phyloP scores from a whole-genome alignment of 2,329 filamentous ascomycete genomes.

The Colletotrichum sp. region DNA sequence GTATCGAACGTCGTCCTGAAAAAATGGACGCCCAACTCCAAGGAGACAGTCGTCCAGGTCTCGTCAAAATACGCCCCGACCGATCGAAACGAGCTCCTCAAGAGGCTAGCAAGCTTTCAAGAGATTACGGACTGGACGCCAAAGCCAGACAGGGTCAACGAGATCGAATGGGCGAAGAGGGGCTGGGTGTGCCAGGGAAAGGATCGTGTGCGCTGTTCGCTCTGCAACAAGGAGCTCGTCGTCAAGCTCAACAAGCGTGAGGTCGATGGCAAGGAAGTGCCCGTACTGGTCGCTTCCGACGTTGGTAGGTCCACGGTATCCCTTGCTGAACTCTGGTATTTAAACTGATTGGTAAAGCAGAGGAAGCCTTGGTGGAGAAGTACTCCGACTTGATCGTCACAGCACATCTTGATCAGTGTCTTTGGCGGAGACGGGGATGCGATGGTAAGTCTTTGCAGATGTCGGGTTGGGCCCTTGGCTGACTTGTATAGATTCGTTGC shows the following conservation, averaged over 20 bases:
- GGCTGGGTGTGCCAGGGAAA: conserved; percentile 88
- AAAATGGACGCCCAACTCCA: conserved; percentile 41
- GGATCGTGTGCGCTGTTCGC: conserved; percentile 84
- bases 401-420: conserved; percentile 80
- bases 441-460: conserved; percentile 62
- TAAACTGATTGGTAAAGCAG: conserved; percentile 32
- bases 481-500: conserved; percentile 54
- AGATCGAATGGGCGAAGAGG: conserved; percentile 92
- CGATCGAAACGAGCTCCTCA: conserved; percentile 83
- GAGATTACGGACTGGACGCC: conserved; percentile 93
- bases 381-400: conserved; percentile 76
- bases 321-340: neutral
- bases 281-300: conserved; percentile 62
- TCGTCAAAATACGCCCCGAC: conserved; percentile 77
- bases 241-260: conserved; percentile 75
- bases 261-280: conserved; percentile 58
- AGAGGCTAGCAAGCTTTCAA: conserved; percentile 84
- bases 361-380: conserved; percentile 74
- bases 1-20: conserved; percentile 47
- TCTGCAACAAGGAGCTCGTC: conserved; percentile 84
- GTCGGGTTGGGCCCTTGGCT: neutral
- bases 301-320: conserved; percentile 45
- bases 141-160: conserved; percentile 84
- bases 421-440: conserved; percentile 88
- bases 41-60: conserved; percentile 26